These are phyloP conservation scores for Gymnopus androsaceus DNA, from an alignment of 1,284 basidiomycete genomes.

Conservation along the genomic window DNA sequence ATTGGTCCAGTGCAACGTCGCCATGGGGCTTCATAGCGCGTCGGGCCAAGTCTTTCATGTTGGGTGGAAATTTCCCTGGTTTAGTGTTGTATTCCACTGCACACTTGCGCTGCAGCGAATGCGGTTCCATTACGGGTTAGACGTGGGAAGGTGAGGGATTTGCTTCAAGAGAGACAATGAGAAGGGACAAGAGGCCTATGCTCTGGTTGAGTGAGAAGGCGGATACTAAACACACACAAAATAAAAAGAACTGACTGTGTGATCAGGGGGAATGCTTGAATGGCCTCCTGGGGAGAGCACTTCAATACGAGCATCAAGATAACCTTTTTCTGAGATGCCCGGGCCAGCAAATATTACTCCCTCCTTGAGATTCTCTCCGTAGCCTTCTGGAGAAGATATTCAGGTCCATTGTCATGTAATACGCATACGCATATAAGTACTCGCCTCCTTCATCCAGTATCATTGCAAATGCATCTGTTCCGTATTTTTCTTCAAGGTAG, in stretches of 20 bases:
- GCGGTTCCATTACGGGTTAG: constrained; percentile 23
- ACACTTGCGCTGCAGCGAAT: constrained; percentile 29
- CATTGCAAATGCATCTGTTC: constrained; percentile 47
- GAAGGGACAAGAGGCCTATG: constrained; percentile 56
- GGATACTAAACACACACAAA: background rate
- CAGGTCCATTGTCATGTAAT: too few species aligned
- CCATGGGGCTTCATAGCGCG: constrained; percentile 24
- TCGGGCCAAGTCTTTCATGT: constrained; percentile 29
- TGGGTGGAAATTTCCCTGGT: constrained; percentile 24
- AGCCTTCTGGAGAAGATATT: constrained; percentile 8
- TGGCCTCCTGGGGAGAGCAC: constrained; percentile 67
- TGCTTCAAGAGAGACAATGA: constrained; percentile 54
- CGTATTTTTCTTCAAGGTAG: constrained; percentile 47
- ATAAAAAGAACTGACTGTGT: constrained; percentile 42
- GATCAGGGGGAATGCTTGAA: constrained; percentile 60
- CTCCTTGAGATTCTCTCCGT: constrained; percentile 15
- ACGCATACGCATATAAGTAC: constrained; percentile 6
- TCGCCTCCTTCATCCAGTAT: constrained; percentile 45
- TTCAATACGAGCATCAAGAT: constrained; percentile 54
- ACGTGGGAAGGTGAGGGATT: constrained; percentile 44
- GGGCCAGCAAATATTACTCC: constrained; percentile 46
- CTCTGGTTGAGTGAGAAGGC: constrained; percentile 31
- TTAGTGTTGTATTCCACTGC: constrained; percentile 26
- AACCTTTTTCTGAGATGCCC: constrained; percentile 67
- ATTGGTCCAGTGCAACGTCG: constrained; percentile 29